A percentile compares a stretch with the other conserved stretches of the same genome.
phyloP scores from a whole-genome alignment of 2,329 filamentous ascomycete genomes.

The Colletotrichum sp. region DNA sequence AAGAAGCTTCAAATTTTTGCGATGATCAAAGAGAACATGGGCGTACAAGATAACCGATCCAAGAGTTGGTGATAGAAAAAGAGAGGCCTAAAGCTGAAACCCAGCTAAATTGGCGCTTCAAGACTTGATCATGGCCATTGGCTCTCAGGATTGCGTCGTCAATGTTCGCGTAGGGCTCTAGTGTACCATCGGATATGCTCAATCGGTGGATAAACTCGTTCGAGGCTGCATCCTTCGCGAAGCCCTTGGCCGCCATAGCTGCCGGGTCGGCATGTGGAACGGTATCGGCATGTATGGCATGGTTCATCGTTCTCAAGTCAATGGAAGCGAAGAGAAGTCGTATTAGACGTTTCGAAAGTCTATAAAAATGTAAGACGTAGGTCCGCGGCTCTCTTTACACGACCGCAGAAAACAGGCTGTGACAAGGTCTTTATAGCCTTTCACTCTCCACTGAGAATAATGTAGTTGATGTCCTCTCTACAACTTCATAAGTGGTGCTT shows the following conservation, averaged over 20 bases:
- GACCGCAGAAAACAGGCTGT: background rate
- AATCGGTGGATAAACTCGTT: background rate
- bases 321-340: background rate
- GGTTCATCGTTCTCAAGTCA: background rate
- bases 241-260: background rate
- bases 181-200: background rate
- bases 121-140: background rate
- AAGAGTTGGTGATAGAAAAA: background rate
- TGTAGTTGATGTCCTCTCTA: background rate
- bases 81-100: background rate
- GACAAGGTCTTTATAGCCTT: background rate
- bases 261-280: background rate
- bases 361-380: background rate
- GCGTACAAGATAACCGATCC: background rate
- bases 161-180: background rate
- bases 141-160: background rate
- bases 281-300: background rate
- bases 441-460: background rate
- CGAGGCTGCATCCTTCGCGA: background rate
- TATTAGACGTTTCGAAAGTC: background rate
- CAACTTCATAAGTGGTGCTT: background rate
- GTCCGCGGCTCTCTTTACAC: background rate
- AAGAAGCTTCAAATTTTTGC: background rate
- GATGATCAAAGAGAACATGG: background rate
- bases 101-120: background rate